Base-by-base conservation (phyloP, 352 stramenopile species). In the Phytopythium boreale region DNA sequence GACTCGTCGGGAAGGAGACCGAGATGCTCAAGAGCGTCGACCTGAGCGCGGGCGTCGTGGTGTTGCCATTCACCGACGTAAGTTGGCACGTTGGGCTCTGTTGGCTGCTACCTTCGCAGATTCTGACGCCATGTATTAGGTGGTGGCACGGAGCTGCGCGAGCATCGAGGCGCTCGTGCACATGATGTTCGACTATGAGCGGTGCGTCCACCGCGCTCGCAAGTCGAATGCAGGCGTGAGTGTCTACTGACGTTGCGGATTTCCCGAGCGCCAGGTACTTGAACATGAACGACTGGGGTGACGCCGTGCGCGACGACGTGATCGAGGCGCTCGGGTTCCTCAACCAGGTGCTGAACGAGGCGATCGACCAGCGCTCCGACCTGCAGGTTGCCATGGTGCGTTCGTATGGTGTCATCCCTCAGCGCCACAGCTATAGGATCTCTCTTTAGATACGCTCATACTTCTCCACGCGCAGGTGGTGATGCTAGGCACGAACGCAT, bases 151-250 rank as follows among this genome's bases (percentile, higher is more conserved):
- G 49, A 90, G 79, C 53, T 93, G 80, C 58, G 64, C 66, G n/a
- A 73, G 66, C n/a, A 72, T 93, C 27, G 78, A 90, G 47, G 61
- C 64, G 15, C 66, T 93, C 14, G 74, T 92, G 4, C 66, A 82
- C n/a, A 89, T 80, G 69, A 90, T 93, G 82, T 92, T 89, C 44
- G 82, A 92, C 61, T 93, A 91, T 46, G 85, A 92, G 55, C 69
- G 69, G 77, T 82, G 73, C 20, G 59, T 49, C 7, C 47, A 29
- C 20, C 46, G 41, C 67, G 24, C 27, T 5, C n/a, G n/a, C 44
- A 34, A 66, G 27, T 41, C 29, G 7, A 8, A 7, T 34, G 4
- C 4, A 10, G 31, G 1, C 41, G n/a, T 14, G 8, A 17, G 11
- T n/a, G 15, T 46, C 39, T 46, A 46, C 39, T 43, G 37, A 37